Conservation (phyloP, 805 yeast genomes). For the Lachancea waltii region DNA sequence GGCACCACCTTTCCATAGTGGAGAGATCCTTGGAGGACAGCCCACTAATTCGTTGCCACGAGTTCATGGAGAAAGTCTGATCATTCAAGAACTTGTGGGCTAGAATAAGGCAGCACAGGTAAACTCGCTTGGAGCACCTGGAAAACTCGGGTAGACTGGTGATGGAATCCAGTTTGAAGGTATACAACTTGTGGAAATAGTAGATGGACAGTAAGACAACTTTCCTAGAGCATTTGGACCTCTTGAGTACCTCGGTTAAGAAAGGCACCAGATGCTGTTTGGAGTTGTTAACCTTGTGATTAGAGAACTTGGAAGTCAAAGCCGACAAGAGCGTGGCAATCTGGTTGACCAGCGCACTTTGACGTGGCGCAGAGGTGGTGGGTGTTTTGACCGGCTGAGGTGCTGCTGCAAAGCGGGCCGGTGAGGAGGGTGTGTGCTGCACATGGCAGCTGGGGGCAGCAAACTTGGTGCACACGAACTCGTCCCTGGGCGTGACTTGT, state of each 20-base stretch:
- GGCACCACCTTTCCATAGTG: slow-evolving; percentile 26
- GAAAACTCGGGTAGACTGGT: slow-evolving; percentile 21
- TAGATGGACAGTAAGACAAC: slow-evolving; percentile 16
- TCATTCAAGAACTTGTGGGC: slow-evolving; percentile 26
- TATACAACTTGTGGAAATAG: slow-evolving; percentile 17
- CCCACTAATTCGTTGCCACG: slow-evolving; percentile 26
- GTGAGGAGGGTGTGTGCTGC: neutral
- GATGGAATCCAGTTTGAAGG: slow-evolving; percentile 8
- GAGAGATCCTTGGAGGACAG: slow-evolving; percentile 15
- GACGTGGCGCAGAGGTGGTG: too few relatives aligned
- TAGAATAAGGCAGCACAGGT: slow-evolving; percentile 19
- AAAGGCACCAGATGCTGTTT: slow-evolving; percentile 11
- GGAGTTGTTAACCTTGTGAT: slow-evolving; percentile 18
- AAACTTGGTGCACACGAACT: neutral
- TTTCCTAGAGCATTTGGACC: slow-evolving; percentile 21
- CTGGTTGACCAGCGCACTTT: slow-evolving; percentile 7
- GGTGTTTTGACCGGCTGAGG: too few relatives aligned
- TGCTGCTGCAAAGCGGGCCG: neutral
- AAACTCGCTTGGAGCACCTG: slow-evolving; percentile 23
- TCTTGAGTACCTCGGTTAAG: slow-evolving; percentile 19
- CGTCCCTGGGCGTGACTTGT: neutral
- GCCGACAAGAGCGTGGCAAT: slow-evolving; percentile 17
- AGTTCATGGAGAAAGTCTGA: slow-evolving; percentile 23
- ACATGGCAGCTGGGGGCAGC: neutral
- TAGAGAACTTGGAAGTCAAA: slow-evolving; percentile 13